These are phyloP conservation scores for Casaregolazyma suthepensis DNA, from an alignment of 1,139 yeast species.

Conservation along the genomic window DNA sequence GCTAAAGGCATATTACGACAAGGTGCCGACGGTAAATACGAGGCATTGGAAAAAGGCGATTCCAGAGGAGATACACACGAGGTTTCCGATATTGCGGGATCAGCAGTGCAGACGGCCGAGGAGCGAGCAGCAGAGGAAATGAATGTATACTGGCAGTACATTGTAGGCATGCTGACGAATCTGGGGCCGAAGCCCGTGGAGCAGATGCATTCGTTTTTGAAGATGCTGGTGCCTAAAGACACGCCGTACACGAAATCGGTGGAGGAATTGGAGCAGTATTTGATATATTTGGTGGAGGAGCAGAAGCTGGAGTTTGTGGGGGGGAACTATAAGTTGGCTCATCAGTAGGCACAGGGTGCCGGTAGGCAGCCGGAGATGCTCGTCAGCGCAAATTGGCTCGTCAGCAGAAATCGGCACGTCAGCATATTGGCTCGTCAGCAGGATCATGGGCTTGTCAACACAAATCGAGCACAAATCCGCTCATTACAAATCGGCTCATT, in stretches of 20 bases:
- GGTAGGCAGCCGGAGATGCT: too few relatives aligned
- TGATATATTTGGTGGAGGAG: constrained; percentile 40
- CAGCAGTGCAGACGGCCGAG: constrained; percentile 26
- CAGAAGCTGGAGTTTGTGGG: constrained; percentile 32
- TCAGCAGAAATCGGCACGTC: too few relatives aligned
- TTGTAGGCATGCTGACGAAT: constrained; percentile 51
- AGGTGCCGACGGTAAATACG: constrained; percentile 25
- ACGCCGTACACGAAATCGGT: constrained; percentile 38
- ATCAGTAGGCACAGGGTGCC: background rate
- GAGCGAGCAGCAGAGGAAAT: constrained; percentile 34
- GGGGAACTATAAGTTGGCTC: constrained; percentile 26
- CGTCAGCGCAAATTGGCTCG: too few relatives aligned
- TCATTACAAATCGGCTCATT: too few relatives aligned
- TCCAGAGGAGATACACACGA: constrained; percentile 8
- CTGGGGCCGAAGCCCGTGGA: constrained; percentile 45
- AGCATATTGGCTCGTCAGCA: too few relatives aligned
- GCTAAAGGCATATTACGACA: constrained; percentile 40
- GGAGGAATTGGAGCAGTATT: constrained; percentile 39
- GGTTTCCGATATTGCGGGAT: constrained; percentile 16
- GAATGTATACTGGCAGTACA: constrained; percentile 43
- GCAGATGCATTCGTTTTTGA: constrained; percentile 48
- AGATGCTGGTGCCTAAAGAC: constrained; percentile 49
- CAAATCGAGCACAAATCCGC: too few relatives aligned
- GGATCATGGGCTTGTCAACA: too few relatives aligned
- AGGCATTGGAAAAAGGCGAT: constrained; percentile 23